A percentile compares a stretch with the other conserved stretches of the same genome.
Conservation (phyloP, 176 grass and related monocot genomes). For the Zea luxurians region DNA sequence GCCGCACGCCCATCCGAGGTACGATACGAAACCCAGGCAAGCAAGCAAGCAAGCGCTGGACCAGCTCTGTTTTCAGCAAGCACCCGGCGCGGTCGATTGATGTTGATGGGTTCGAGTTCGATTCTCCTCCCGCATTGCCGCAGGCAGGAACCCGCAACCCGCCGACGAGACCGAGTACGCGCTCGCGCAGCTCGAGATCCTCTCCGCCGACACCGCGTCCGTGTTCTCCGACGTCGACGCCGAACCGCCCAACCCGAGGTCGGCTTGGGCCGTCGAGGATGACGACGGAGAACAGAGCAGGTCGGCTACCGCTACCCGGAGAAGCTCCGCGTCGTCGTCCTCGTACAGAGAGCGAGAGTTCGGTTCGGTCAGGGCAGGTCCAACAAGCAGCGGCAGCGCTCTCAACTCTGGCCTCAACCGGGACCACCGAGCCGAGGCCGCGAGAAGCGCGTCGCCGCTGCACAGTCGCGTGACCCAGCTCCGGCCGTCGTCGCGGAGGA, state of each 20-base stretch:
- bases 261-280: neutral
- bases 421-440: neutral
- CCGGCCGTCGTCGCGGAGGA: slow-evolving; percentile 45
- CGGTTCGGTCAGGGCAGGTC: slow-evolving; percentile 25
- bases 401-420: neutral
- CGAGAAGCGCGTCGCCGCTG: slow-evolving; percentile 7
- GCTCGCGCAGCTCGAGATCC: slow-evolving; percentile 56
- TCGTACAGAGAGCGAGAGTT: slow-evolving; percentile 30
- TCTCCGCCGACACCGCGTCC: slow-evolving; percentile 44
- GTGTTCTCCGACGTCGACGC: slow-evolving; percentile 44
- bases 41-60: too few relatives aligned
- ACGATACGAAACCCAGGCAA: neutral
- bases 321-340: neutral
- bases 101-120: neutral
- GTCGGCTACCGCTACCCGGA: neutral
- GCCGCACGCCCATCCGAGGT: slow-evolving; percentile 59
- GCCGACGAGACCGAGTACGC: slow-evolving; percentile 47
- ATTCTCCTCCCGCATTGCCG: neutral
- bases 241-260: neutral
- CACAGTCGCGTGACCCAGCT: slow-evolving; percentile 37
- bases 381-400: neutral
- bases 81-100: neutral
- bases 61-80: neutral
- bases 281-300: neutral
- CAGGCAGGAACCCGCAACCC: slow-evolving; percentile 53